These are phyloP conservation scores for Pichia gijzeniarum DNA, from an alignment of 805 yeast genomes.

Conservation along the genomic window DNA sequence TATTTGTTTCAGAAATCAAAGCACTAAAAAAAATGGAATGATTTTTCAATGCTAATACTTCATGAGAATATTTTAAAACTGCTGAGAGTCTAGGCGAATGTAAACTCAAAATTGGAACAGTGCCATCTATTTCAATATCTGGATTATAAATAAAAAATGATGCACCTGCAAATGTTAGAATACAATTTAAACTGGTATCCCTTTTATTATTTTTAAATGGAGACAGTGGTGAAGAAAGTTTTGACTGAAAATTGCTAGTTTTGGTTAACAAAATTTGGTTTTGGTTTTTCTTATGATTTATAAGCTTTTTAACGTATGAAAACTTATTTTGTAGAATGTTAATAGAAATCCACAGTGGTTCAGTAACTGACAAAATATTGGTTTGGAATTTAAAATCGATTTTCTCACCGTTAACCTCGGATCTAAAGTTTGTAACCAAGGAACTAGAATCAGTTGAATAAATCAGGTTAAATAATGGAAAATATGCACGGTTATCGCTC, in stretches of 20 bases:
- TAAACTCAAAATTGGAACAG: conserved; percentile 48
- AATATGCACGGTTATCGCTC: conserved; percentile 53
- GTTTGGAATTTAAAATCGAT: conserved; percentile 62
- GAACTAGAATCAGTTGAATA: conserved; percentile 30
- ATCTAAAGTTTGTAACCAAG: conserved; percentile 30
- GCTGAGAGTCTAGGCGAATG: conserved; percentile 72
- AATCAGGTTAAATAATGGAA: conserved; percentile 60
- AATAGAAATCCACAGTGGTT: conserved; percentile 43
- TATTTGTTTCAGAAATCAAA: conserved; percentile 62
- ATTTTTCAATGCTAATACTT: conserved; percentile 29
- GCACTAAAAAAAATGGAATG: conserved; percentile 48
- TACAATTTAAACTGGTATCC: conserved; percentile 40
- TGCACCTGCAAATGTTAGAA: conserved; percentile 65
- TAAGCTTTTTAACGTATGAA: conserved; percentile 13
- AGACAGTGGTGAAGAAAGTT: not conserved
- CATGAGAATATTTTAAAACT: conserved; percentile 46
- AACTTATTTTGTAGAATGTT: conserved; percentile 28
- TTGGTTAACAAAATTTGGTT: no score
- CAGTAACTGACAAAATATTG: conserved; percentile 47
- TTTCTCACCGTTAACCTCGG: conserved; percentile 59
- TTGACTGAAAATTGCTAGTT: not conserved
- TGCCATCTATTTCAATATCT: conserved; percentile 35
- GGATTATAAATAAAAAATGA: conserved; percentile 43
- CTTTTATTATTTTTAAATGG: conserved; percentile 1
- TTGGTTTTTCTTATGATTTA: not conserved